Conservation (phyloP, 208 protist species). For the Acanthamoeba castellanii region DNA sequence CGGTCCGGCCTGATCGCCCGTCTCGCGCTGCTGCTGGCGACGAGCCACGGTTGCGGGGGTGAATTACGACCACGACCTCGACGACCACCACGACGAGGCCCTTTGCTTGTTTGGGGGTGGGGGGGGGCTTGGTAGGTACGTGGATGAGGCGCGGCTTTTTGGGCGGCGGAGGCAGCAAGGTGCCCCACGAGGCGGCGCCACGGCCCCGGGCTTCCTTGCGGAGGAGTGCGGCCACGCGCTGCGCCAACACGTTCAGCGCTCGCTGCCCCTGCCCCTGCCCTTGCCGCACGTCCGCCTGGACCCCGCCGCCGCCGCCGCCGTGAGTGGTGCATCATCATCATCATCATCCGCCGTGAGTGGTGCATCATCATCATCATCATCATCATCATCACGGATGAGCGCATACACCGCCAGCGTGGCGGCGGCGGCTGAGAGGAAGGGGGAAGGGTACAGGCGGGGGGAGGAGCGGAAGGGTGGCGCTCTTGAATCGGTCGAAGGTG, state of each 20-base stretch:
- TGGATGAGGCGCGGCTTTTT: neutral
- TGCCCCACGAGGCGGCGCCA: neutral
- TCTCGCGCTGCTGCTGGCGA: too few species aligned
- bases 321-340: neutral
- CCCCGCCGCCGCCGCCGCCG: neutral
- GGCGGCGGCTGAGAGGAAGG: too few species aligned
- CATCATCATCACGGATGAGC: neutral
- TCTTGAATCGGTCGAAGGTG: neutral
- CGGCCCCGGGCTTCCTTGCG: neutral
- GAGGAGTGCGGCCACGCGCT: neutral
- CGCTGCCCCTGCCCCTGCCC: neutral
- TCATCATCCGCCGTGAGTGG: too few species aligned
- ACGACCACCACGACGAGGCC: too few species aligned
- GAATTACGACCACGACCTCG: too few species aligned
- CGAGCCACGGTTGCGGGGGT: too few species aligned
- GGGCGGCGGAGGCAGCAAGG: neutral
- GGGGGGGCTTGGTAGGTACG: neutral
- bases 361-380: too few species aligned
- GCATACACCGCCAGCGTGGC: too few species aligned
- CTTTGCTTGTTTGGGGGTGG: too few species aligned
- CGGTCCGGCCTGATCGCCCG: too few species aligned
- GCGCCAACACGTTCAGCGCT: neutral
- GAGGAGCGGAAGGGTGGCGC: neutral
- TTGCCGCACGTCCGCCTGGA: neutral
- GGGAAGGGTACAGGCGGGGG: neutral